phyloP scores from a whole-genome alignment of 306 rosid genomes.

The Ziziphus jujuba region DNA sequence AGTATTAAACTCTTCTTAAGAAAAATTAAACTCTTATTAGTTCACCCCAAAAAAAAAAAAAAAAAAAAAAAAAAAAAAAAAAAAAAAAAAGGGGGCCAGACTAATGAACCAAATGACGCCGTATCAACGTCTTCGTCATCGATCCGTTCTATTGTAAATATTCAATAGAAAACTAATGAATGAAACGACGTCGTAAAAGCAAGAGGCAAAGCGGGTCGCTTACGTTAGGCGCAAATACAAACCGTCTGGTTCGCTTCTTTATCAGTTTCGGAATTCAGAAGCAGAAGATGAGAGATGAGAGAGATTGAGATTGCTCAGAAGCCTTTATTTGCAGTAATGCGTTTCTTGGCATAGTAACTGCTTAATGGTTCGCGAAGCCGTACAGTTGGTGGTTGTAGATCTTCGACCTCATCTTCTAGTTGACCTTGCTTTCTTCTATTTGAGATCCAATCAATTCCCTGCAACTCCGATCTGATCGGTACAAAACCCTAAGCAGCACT shows the following conservation, averaged over 20 bases:
- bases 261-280: background rate
- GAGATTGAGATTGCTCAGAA: background rate
- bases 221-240: background rate
- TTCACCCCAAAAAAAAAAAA: too few relatives aligned
- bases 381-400: slow-evolving; percentile 29
- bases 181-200: background rate
- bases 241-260: slow-evolving; percentile 2
- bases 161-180: background rate
- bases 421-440: background rate
- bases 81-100: too few relatives aligned
- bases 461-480: slow-evolving; percentile 37
- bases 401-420: slow-evolving; percentile 14
- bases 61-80: too few relatives aligned
- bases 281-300: slow-evolving; percentile 4
- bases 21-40: too few relatives aligned
- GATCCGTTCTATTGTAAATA: too few relatives aligned
- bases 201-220: background rate
- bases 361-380: slow-evolving; percentile 21
- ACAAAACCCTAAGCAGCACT: background rate
- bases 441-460: slow-evolving; percentile 31
- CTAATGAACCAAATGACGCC: too few relatives aligned
- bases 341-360: background rate
- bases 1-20: too few relatives aligned
- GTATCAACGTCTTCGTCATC: too few relatives aligned
- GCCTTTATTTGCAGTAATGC: background rate